Percentiles rank a stretch among this genome's conserved stretches.
Conservation (phyloP, 371 early-diverging fungal species). For the Mucor indicus region DNA sequence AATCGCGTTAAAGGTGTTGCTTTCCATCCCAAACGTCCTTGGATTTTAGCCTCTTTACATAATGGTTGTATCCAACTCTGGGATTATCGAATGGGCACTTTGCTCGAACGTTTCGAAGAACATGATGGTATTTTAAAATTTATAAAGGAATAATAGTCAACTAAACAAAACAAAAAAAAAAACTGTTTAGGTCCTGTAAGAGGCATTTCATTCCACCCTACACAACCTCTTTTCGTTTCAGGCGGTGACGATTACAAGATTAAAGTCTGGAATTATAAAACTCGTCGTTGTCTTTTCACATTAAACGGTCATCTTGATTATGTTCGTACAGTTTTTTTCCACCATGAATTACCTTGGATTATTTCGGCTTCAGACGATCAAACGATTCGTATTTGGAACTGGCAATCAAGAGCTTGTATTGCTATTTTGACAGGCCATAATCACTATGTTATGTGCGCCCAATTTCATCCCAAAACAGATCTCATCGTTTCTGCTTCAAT, state of each 20-base stretch:
- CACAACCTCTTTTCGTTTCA: constrained; percentile 97
- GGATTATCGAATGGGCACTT: constrained; percentile 99
- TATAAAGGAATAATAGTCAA: too few relatives aligned
- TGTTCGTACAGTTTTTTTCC: constrained; percentile 97
- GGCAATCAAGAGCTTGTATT: constrained; percentile 98
- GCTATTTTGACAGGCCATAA: constrained; percentile 98
- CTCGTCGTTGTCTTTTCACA: constrained; percentile 91
- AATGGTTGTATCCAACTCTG: constrained; percentile 98
- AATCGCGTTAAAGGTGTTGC: constrained; percentile 97
- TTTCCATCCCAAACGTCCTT: constrained; percentile 98
- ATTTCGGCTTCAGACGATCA: constrained; percentile 98
- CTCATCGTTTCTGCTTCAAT: constrained; percentile 95
- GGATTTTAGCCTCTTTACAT: constrained; percentile 96
- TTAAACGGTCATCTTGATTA: constrained; percentile 99
- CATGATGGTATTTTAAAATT: constrained; percentile 82
- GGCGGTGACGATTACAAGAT: constrained; percentile 99
- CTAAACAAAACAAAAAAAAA: too few relatives aligned
- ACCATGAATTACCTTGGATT: constrained; percentile 99
- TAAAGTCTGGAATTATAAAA: constrained; percentile 99
- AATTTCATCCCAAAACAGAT: constrained; percentile 97
- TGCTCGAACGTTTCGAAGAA: constrained; percentile 95
- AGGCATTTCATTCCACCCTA: constrained; percentile 96
- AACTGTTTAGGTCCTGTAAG: constrained; percentile 96
- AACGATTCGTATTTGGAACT: constrained; percentile 99
- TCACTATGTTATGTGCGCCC: constrained; percentile 99